Evolutionary conservation across 768 basidiomycete genomes (phyloP).

Genomic region (Leccinum uliginosum): DNA sequence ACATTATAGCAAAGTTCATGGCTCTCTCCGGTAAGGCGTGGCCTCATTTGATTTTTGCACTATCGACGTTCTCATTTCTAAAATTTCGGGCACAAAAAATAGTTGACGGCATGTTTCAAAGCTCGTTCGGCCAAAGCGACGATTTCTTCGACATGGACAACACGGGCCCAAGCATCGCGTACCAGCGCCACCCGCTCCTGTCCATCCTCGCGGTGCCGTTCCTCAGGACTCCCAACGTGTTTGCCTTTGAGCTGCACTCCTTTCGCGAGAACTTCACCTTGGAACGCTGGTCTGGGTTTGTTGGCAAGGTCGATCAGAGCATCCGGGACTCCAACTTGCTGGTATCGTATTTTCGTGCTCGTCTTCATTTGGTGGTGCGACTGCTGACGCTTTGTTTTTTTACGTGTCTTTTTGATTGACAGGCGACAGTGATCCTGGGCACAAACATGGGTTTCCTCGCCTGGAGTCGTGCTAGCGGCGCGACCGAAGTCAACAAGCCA

Average conservation of each 20-base stretch:
- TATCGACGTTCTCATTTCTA: neutral
- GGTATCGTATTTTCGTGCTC: slow-evolving; percentile 9
- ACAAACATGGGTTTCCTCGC: slow-evolving; percentile 25
- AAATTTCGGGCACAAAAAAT: neutral
- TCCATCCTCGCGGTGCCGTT: slow-evolving; percentile 20
- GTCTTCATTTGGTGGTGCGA: neutral
- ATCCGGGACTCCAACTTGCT: slow-evolving; percentile 30
- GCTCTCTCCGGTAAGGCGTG: slow-evolving; percentile 24
- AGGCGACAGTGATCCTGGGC: slow-evolving; percentile 29
- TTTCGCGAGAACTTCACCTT: slow-evolving; percentile 26
- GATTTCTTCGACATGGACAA: slow-evolving; percentile 30
- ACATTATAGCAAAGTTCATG: slow-evolving; percentile 26
- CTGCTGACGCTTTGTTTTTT: neutral
- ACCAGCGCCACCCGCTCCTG: slow-evolving; percentile 18
- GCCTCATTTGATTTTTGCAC: neutral
- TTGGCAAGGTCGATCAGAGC: slow-evolving; percentile 27
- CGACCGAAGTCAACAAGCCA: slow-evolving; percentile 4
- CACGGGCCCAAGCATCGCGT: slow-evolving; percentile 9
- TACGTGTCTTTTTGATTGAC: neutral
- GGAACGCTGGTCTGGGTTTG: slow-evolving; percentile 26
- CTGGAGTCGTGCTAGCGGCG: slow-evolving; percentile 10
- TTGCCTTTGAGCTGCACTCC: slow-evolving; percentile 25
- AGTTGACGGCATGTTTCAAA: slow-evolving; percentile 27
- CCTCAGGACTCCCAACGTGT: slow-evolving; percentile 25
- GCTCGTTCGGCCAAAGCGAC: slow-evolving; percentile 28